Percentiles rank a stretch among this genome's conserved stretches.
Conservation (phyloP, 2,329 filamentous ascomycete genomes). For the Xylariaceae sp. region DNA sequence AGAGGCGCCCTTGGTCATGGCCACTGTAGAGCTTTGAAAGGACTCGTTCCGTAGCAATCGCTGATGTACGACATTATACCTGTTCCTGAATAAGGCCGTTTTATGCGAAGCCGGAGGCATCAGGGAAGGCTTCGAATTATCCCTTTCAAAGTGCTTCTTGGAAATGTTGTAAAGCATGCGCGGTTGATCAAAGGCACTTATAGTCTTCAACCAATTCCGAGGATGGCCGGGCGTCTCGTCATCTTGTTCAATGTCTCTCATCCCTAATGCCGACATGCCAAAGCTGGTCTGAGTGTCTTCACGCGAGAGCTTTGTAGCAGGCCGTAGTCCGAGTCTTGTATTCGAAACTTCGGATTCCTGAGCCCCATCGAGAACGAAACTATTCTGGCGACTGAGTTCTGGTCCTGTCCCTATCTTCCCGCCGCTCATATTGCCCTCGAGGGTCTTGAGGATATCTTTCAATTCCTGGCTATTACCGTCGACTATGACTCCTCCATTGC, state of each 20-base stretch:
- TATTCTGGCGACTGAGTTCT: conserved; percentile 58
- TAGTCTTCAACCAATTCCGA: conserved; percentile 75
- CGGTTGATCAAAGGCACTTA: conserved; percentile 82
- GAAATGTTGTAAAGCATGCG: conserved; percentile 66
- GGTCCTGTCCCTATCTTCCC: conserved; percentile 59
- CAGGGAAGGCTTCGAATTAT: conserved; percentile 59
- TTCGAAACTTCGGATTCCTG: conserved; percentile 48
- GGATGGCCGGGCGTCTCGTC: conserved; percentile 61
- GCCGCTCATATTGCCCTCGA: conserved; percentile 87
- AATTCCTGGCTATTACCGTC: conserved; percentile 73
- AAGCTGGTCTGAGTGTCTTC: conserved; percentile 65
- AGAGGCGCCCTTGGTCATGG: conserved; percentile 49
- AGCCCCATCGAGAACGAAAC: conserved; percentile 54
- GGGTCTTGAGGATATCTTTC: conserved; percentile 72
- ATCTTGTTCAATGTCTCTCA: conserved; percentile 52
- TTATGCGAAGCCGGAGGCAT: conserved; percentile 76
- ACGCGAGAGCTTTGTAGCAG: conserved; percentile 40
- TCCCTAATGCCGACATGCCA: conserved; percentile 48
- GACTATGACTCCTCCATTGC: conserved; percentile 84
- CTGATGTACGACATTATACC: conserved; percentile 89
- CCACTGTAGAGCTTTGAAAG: conserved; percentile 78
- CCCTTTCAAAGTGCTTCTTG: conserved; percentile 86
- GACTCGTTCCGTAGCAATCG: conserved; percentile 86
- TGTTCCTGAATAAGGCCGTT: conserved; percentile 78
- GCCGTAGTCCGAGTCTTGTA: conserved; percentile 52